Evolutionary conservation across 108 stramenopile genomes (phyloP).

Genomic region (Discostella pseudostelligera): DNA sequence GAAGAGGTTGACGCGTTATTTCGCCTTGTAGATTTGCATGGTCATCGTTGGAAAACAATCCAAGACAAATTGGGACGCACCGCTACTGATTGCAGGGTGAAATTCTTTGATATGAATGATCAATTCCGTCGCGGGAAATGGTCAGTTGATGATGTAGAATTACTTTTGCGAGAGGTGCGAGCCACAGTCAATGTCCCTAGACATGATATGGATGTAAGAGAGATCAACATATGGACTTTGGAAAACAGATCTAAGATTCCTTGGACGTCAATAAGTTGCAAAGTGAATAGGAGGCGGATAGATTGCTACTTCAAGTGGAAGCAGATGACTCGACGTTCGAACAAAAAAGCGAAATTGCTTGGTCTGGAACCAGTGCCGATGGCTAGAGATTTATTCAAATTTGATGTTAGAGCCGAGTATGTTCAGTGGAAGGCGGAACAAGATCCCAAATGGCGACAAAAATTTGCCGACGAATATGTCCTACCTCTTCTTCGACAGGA

Average conservation of each 20-base stretch:
- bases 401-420: conserved; percentile 32
- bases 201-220: conserved; percentile 50
- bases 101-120: conserved; percentile 63
- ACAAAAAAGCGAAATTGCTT: conserved; percentile 52
- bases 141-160: conserved; percentile 62
- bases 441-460: conserved; percentile 18
- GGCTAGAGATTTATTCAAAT: conserved; percentile 13
- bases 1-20: conserved; percentile 54
- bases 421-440: conserved; percentile 32
- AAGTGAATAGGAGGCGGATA: conserved; percentile 15
- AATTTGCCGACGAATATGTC: conserved; percentile 10
- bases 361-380: conserved; percentile 32
- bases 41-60: conserved; percentile 74
- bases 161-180: conserved; percentile 52
- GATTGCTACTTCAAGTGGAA: conserved; percentile 53
- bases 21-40: conserved; percentile 52
- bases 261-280: conserved; percentile 56
- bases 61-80: conserved; percentile 67
- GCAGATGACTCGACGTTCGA: conserved; percentile 68
- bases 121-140: conserved; percentile 70
- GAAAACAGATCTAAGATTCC: conserved; percentile 46
- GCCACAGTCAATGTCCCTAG: conserved; percentile 46
- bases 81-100: conserved; percentile 71
- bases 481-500: conserved; percentile 6
- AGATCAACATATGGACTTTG: conserved; percentile 50